Percentiles rank a stretch among this genome's conserved stretches.
Conservation (phyloP, 441 rosid genomes). For the Manihot esculenta region DNA sequence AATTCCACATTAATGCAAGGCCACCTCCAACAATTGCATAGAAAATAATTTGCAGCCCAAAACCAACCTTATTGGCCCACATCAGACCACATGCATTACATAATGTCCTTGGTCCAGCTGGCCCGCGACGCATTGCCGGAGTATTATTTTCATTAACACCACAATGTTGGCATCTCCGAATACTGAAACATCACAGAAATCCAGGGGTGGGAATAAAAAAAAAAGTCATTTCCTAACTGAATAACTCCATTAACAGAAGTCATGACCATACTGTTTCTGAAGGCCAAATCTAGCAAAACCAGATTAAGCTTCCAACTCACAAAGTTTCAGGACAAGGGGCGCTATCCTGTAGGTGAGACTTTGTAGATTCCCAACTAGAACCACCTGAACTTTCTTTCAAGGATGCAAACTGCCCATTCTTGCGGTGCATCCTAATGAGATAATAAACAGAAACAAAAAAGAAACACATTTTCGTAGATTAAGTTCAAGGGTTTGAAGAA, state of each 20-base stretch:
- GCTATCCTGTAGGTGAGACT: slow-evolving; percentile 47
- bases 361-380: slow-evolving; percentile 50
- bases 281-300: slow-evolving; percentile 11
- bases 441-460: slow-evolving; percentile 8
- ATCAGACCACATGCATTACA: slow-evolving; percentile 84
- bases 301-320: slow-evolving; percentile 44
- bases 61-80: slow-evolving; percentile 81
- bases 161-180: slow-evolving; percentile 66
- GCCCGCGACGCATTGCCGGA: slow-evolving; percentile 89
- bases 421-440: slow-evolving; percentile 67
- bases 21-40: not conserved
- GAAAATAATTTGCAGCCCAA: not conserved
- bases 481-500: too few species aligned
- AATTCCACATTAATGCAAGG: not conserved
- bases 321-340: slow-evolving; percentile 48
- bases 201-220: not conserved
- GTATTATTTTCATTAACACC: slow-evolving; percentile 65
- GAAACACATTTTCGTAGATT: too few species aligned
- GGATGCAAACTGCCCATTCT: slow-evolving; percentile 80
- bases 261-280: slow-evolving; percentile 15
- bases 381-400: slow-evolving; percentile 50
- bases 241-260: slow-evolving; percentile 1
- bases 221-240: not conserved
- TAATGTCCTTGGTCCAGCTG: slow-evolving; percentile 80
- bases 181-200: slow-evolving; percentile 35